A percentile compares a stretch with the other conserved stretches of the same genome.
These are phyloP conservation scores for Cercospora sp. DNA, from an alignment of 2,329 filamentous ascomycete genomes.

Conservation along the genomic window DNA sequence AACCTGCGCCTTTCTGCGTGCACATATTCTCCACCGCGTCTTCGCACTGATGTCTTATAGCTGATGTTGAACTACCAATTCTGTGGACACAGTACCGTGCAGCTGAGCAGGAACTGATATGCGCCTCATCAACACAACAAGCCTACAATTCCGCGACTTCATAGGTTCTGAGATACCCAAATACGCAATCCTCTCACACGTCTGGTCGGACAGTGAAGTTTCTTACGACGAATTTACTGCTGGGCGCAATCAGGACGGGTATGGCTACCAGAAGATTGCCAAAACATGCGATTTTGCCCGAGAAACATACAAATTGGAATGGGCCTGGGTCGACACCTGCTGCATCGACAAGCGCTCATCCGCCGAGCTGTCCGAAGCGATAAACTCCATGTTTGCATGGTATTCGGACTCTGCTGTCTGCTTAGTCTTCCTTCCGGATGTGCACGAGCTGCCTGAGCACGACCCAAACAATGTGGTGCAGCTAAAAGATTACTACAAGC, in stretches of 20 bases:
- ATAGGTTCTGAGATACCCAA: constrained; percentile 11
- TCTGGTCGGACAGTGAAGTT: constrained; percentile 19
- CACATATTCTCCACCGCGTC: neutral
- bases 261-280: constrained; percentile 19
- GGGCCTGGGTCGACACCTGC: constrained; percentile 27
- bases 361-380: constrained; percentile 23
- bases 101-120: constrained; percentile 3
- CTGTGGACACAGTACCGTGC: neutral
- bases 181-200: constrained; percentile 28
- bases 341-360: constrained; percentile 24
- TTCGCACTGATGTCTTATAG: neutral
- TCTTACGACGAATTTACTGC: constrained; percentile 9
- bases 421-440: constrained; percentile 22
- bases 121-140: constrained; percentile 22
- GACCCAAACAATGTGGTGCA: neutral
- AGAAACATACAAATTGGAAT: constrained; percentile 3
- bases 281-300: constrained; percentile 7
- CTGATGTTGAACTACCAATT: neutral
- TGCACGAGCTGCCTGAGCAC: neutral
- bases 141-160: constrained; percentile 21
- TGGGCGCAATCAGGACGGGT: neutral
- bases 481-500: neutral
- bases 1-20: neutral
- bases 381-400: constrained; percentile 29
- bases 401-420: constrained; percentile 21